These are phyloP conservation scores for Colletotrichum kahawae DNA, from an alignment of 2,329 filamentous ascomycete species.

Conservation along the genomic window DNA sequence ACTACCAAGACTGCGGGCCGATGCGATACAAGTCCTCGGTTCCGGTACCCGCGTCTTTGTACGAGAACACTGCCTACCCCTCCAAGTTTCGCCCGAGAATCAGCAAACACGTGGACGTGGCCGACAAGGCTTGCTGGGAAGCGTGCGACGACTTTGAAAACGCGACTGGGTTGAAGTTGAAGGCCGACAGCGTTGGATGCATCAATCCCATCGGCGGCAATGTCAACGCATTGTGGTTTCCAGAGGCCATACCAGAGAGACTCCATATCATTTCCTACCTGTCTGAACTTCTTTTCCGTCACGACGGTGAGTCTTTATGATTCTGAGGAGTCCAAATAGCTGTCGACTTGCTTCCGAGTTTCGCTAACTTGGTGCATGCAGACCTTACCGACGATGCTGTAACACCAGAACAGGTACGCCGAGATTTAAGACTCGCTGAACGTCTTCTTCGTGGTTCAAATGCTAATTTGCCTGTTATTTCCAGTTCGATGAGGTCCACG, in stretches of 20 bases:
- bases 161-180: neutral
- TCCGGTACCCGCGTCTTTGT: neutral
- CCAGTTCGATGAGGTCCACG: neutral
- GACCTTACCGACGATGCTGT: neutral
- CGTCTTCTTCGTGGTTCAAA: neutral
- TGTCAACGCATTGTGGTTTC: neutral
- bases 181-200: neutral
- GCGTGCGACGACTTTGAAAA: neutral
- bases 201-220: neutral
- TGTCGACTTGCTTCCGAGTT: neutral
- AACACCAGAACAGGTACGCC: neutral
- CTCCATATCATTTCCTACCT: neutral
- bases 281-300: neutral
- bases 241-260: neutral
- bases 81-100: neutral
- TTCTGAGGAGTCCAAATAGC: neutral
- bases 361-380: neutral
- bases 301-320: neutral
- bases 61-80: neutral
- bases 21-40: neutral
- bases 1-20: neutral
- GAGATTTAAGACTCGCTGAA: neutral
- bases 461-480: neutral
- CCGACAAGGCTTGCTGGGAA: neutral
- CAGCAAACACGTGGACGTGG: neutral